Evolutionary conservation across 768 basidiomycete genomes (phyloP).

Genomic region (Lactarius indigo): DNA sequence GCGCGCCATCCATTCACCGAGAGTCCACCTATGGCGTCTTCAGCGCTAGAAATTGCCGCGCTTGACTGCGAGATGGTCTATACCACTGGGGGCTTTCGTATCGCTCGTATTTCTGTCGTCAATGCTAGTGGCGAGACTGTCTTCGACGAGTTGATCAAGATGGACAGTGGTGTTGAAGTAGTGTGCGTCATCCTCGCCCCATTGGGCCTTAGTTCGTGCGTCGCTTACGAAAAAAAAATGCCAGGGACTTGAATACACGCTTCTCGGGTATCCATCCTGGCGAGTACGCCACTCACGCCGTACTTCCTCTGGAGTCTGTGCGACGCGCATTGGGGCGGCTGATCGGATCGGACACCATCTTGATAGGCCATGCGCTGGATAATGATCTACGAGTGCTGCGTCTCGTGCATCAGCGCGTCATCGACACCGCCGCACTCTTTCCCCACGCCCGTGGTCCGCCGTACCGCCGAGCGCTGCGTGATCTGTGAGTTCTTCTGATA

Average conservation of each 20-base stretch:
- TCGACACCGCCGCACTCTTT: slow-evolving; percentile 87
- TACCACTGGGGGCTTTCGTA: slow-evolving; percentile 86
- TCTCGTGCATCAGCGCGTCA: slow-evolving; percentile 76
- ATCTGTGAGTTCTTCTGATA: slow-evolving; percentile 53
- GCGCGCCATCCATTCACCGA: slow-evolving; percentile 69
- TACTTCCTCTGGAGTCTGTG: slow-evolving; percentile 61
- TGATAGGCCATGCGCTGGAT: slow-evolving; percentile 89
- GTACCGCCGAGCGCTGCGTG: slow-evolving; percentile 74
- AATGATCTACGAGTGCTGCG: slow-evolving; percentile 92
- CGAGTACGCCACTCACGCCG: slow-evolving; percentile 50
- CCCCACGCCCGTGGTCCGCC: slow-evolving; percentile 77
- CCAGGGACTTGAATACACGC: slow-evolving; percentile 87
- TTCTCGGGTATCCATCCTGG: slow-evolving; percentile 78
- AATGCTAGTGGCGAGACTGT: slow-evolving; percentile 70
- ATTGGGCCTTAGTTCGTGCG: neutral
- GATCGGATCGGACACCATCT: slow-evolving; percentile 76
- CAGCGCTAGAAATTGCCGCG: slow-evolving; percentile 72
- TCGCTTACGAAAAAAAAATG: neutral
- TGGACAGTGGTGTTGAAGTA: slow-evolving; percentile 77
- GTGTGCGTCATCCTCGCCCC: slow-evolving; percentile 48
- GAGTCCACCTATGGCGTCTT: slow-evolving; percentile 34
- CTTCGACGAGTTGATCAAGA: slow-evolving; percentile 77
- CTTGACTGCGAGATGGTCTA: slow-evolving; percentile 98
- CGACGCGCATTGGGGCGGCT: slow-evolving; percentile 64
- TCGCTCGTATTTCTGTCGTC: slow-evolving; percentile 88